phyloP scores from a whole-genome alignment of 495 filamentous ascomycete genomes.

The Mycothermus thermophilus region DNA sequence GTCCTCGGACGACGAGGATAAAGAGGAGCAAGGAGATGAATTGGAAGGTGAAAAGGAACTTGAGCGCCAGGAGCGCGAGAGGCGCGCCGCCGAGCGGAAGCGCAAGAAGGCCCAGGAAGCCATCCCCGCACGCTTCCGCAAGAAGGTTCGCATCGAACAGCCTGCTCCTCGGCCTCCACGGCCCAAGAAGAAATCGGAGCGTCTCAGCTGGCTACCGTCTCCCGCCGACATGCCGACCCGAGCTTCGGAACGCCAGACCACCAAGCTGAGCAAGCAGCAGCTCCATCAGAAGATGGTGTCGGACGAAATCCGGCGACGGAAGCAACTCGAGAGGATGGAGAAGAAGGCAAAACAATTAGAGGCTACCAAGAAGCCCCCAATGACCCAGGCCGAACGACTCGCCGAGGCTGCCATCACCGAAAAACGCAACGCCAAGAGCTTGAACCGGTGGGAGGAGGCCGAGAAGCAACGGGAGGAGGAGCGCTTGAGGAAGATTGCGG shows the following conservation, averaged over 20 bases:
- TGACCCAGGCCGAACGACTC: slow-evolving; percentile 84
- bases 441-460: slow-evolving; percentile 86
- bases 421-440: slow-evolving; percentile 71
- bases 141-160: slow-evolving; percentile 41
- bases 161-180: slow-evolving; percentile 34
- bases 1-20: slow-evolving; percentile 68
- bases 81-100: slow-evolving; percentile 44
- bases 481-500: slow-evolving; percentile 63
- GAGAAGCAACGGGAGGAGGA: slow-evolving; percentile 79
- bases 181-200: slow-evolving; percentile 87
- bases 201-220: slow-evolving; percentile 75
- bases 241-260: slow-evolving; percentile 69
- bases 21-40: slow-evolving; percentile 56
- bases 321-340: slow-evolving; percentile 74
- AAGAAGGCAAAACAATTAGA: slow-evolving; percentile 68
- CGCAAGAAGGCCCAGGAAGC: slow-evolving; percentile 64
- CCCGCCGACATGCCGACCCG: slow-evolving; percentile 65
- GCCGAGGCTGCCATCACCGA: slow-evolving; percentile 74
- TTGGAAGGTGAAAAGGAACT: slow-evolving; percentile 52
- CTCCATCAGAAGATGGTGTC: slow-evolving; percentile 73
- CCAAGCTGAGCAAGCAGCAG: slow-evolving; percentile 70
- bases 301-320: slow-evolving; percentile 63
- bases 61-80: slow-evolving; percentile 44
- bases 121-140: slow-evolving; percentile 38
- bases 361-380: slow-evolving; percentile 55